Base-by-base conservation (phyloP, 371 early-diverging fungal species). In the Circinella minor region DNA sequence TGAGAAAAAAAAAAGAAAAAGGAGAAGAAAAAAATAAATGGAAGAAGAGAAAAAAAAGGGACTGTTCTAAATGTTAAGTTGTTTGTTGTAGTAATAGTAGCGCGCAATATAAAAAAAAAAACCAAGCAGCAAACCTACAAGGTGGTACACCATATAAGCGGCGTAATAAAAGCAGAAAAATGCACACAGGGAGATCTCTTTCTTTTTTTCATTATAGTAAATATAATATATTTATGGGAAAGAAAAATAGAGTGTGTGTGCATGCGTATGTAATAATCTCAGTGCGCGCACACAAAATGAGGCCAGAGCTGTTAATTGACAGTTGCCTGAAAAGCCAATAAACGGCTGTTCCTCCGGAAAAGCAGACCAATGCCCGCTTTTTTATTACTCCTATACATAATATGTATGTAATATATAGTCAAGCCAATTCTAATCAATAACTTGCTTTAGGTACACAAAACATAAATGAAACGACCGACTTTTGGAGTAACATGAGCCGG, bases 101-200 rank as follows among this genome's bases (percentile, higher is more conserved):
- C 20, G 49, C 49, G 63, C 63, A 36, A 63, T 63, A 63, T 48
- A 63, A 63, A 51, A 47, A 63, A 51, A 47, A 27, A 51, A 49
- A 63, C 37, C 60, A 67, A 59, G 60, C 34, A 36, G 39, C 36
- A 61, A 63, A 15, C 43, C 63, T 47, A 51, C 34, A 54, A 55
- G 60, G 70, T 70, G 36, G 70, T 60, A 70, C 70, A 70, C 18
- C 14, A n/a, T 51, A 47, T 54, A 55, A 36, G 70, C 70, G 70
- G 70, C 61, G 70, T 63, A 70, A 70, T 70, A 70, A 70, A 57
- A 65, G 65, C 54, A 70, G 65, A 63, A 61, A 67, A 67, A 55
- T 64, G 65, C 55, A 37, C n/a, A 55, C 57, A 27, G 13, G 57
- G 57, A 8, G 57, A 27, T 57, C 57, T 34, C 57, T 57, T 27